Base-by-base conservation (phyloP, 2,329 filamentous ascomycete genomes). In the Cladophialophora yegresii region DNA sequence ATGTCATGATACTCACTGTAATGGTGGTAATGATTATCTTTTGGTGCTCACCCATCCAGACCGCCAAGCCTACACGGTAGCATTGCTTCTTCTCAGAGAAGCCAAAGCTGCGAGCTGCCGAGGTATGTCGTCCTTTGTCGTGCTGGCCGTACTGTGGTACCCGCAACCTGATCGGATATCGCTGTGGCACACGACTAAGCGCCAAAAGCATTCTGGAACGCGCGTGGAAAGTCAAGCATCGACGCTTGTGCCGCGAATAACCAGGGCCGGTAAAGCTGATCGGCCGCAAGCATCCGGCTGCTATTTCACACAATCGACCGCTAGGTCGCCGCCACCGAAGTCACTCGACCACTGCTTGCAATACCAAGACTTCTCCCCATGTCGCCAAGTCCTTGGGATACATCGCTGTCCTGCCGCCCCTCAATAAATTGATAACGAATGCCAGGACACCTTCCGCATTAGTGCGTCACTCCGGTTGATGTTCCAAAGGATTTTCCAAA, bases 331-430 rank as follows among this genome's bases (percentile, higher is more conserved):
- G 50, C 51, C 57, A 61, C 55, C 51, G 56, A 61, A 43, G n/a
- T 55, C 40, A 55, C 20, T 32, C 47, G 36, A n/a, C 28, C 30
- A 45, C 28, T 33, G 20, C 28, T 20, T 6, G 40, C 40, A 28
- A n/a, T 22, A 53, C 51, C 58, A 64, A 55, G 57, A 61, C 54
- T 28, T 16, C 32, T 23, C 10, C 22, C 59, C 58, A 47, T 57
- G 58, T 60, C 54, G 64, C 64, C 64, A 67, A 64, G 64, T 30
- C 20, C 61, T 67, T 61, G 47, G 64, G 64, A 63, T 64, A 61
- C 63, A 65, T 65, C 51, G 56, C 55, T 28, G 43, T 54, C 45
- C 40, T 51, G 36, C 16, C 62, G 33, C 50, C 22, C 26, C 26
- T 33, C 36, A 13, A 23, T 50, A 20, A 28, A 26, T 49, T 62